A percentile compares a stretch with the other conserved stretches of the same genome.
These are phyloP conservation scores for Logfia minima DNA, from an alignment of 129 eudicot genomes.

Conservation along the genomic window DNA sequence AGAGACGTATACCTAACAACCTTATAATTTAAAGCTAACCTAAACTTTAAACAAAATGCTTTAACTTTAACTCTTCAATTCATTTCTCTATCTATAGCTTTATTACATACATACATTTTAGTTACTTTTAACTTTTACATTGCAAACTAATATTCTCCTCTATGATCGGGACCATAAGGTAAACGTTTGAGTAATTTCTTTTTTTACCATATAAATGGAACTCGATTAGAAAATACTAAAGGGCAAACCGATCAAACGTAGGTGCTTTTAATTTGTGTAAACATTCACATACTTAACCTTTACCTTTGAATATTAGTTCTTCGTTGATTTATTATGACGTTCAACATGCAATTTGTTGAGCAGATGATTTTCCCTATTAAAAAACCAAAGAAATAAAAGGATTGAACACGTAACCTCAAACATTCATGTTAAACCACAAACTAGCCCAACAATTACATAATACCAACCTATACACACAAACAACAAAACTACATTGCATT, in stretches of 20 bases:
- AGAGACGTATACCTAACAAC: conserved; percentile 21
- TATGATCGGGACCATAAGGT: neutral
- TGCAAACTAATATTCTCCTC: neutral
- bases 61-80: neutral
- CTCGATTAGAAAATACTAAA: neutral
- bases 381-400: too few species aligned
- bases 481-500: conserved; percentile 5
- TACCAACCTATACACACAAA: conserved; percentile 1
- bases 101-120: neutral
- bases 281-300: too few species aligned
- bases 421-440: conserved; percentile 4
- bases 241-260: neutral
- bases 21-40: neutral
- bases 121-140: neutral
- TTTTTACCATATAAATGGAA: neutral
- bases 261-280: too few species aligned
- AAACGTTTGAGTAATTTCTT: neutral
- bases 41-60: neutral
- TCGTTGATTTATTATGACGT: too few species aligned
- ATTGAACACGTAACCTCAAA: neutral
- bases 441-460: neutral
- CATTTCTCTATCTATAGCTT: neutral
- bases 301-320: too few species aligned
- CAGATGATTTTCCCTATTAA: too few species aligned
- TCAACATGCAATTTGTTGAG: too few species aligned